Evolutionary conservation across 495 filamentous ascomycete species (phyloP).

Genomic region (Annulohypoxylon bovei): DNA sequence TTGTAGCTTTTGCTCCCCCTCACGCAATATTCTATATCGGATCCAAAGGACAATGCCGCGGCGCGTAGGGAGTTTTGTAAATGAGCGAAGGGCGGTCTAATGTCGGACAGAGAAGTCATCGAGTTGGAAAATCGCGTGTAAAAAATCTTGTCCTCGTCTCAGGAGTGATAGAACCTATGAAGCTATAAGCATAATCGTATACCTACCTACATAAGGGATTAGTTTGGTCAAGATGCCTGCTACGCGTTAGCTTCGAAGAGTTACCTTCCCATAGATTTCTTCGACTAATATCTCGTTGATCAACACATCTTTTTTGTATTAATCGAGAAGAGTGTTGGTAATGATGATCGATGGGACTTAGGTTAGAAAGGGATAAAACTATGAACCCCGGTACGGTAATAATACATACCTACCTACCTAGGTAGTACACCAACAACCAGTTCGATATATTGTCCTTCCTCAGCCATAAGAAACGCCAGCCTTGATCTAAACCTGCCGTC

Average conservation of each 20-base stretch:
- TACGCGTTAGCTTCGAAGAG: background rate
- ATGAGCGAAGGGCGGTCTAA: background rate
- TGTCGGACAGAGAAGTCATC: background rate
- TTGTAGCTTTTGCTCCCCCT: background rate
- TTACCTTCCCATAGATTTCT: background rate
- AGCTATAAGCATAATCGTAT: background rate
- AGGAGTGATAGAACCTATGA: background rate
- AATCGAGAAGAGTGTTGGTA: background rate
- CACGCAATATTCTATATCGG: background rate
- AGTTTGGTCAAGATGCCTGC: background rate
- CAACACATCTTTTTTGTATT: background rate
- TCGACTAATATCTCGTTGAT: background rate
- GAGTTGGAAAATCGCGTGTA: background rate
- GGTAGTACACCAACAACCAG: background rate
- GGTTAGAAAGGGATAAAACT: background rate
- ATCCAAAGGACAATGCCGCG: background rate
- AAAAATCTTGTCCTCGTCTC: background rate
- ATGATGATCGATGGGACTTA: background rate
- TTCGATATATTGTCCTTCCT: background rate
- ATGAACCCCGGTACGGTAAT: background rate
- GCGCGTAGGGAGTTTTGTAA: background rate
- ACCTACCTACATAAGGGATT: background rate
- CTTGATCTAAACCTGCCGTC: background rate
- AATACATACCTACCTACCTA: too few species aligned
- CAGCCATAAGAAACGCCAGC: background rate